Conservation (phyloP, 176 grass and related monocot species). For the Musa troglodytarum region DNA sequence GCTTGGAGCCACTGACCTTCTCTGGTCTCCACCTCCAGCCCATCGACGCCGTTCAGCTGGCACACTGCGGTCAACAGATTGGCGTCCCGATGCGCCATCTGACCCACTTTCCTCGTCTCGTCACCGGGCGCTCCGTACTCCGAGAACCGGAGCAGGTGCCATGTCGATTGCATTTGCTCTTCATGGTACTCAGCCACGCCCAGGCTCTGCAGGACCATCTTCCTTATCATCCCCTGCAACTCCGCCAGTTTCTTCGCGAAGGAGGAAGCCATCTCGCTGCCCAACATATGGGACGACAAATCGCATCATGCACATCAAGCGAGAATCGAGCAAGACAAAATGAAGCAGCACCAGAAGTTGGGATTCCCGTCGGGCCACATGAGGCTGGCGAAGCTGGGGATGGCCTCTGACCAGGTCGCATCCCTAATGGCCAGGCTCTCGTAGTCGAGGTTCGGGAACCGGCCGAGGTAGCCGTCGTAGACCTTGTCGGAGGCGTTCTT, state of each 20-base stretch:
- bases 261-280: not conserved
- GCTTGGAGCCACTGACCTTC: slow-evolving; percentile 38
- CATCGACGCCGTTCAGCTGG: slow-evolving; percentile 13
- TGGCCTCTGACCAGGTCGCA: not conserved
- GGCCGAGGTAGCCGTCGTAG: slow-evolving; percentile 13
- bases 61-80: not conserved
- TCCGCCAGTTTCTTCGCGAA: not conserved
- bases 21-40: not conserved
- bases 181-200: not conserved
- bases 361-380: slow-evolving; percentile 3
- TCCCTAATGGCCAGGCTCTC: slow-evolving; percentile 14
- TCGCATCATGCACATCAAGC: not conserved
- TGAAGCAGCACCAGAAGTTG: not conserved
- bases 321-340: too few relatives aligned
- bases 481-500: not conserved
- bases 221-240: slow-evolving; percentile 6
- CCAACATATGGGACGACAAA: not conserved
- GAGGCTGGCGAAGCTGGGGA: not conserved
- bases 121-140: not conserved
- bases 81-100: not conserved
- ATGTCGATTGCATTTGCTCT: not conserved
- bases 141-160: not conserved
- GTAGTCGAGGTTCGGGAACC: not conserved
- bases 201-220: slow-evolving; percentile 6
- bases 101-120: not conserved